phyloP scores from a whole-genome alignment of 495 filamentous ascomycete species.

The Astrocystis sublimbata region DNA sequence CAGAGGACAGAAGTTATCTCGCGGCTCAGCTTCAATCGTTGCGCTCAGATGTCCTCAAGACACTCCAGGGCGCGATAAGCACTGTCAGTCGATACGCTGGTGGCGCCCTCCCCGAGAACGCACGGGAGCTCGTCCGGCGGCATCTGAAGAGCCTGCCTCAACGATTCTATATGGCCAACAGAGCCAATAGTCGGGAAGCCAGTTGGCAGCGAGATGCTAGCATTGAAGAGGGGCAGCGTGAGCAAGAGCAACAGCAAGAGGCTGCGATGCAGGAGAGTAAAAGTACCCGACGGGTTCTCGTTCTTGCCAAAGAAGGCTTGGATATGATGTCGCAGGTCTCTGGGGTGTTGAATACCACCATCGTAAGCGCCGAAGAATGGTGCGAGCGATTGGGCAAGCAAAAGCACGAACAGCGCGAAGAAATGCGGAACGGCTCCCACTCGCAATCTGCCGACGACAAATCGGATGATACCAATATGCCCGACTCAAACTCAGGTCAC shows the following conservation, averaged over 20 bases:
- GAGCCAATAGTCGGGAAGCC: slow-evolving; percentile 40
- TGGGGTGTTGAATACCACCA: slow-evolving; percentile 76
- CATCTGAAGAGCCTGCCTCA: slow-evolving; percentile 78
- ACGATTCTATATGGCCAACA: slow-evolving; percentile 63
- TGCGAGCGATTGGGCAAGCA: slow-evolving; percentile 69
- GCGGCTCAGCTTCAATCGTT: slow-evolving; percentile 65
- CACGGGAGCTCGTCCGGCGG: slow-evolving; percentile 69
- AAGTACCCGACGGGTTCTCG: slow-evolving; percentile 68
- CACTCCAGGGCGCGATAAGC: slow-evolving; percentile 72
- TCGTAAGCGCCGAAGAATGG: slow-evolving; percentile 86
- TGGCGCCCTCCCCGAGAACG: slow-evolving; percentile 81
- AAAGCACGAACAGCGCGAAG: slow-evolving; percentile 37
- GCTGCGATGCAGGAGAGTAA: slow-evolving; percentile 45
- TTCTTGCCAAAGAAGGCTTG: slow-evolving; percentile 82
- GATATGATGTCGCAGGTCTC: slow-evolving; percentile 88
- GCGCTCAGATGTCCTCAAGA: slow-evolving; percentile 71
- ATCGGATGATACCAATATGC: no score
- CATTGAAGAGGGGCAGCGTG: slow-evolving; percentile 26
- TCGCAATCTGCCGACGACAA: slow-evolving; percentile 27
- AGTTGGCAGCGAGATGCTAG: slow-evolving; percentile 37
- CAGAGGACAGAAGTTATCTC: slow-evolving; percentile 41
- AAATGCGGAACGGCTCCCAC: slow-evolving; percentile 17
- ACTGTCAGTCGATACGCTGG: slow-evolving; percentile 83
- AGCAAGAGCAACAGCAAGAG: slow-evolving; percentile 32
- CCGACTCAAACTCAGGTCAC: no score